A percentile compares a stretch with the other conserved stretches of the same genome.
Evolutionary conservation across 2,329 filamentous ascomycete species (phyloP).

Genomic region (Colletotrichum lindemuthianum): DNA sequence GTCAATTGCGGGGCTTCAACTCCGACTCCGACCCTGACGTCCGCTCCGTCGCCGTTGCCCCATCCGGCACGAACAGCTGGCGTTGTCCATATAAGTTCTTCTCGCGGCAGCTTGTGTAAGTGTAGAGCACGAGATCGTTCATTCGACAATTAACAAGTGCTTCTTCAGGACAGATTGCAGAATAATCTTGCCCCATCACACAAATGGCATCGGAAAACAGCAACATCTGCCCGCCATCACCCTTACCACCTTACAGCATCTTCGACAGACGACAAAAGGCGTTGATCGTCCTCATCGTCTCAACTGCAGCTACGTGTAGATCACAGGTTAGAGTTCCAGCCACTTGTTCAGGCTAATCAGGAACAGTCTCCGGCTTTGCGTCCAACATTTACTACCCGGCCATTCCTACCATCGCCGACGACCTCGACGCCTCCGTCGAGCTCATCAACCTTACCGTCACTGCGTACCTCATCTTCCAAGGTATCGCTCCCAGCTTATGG

Average conservation of each 20-base stretch:
- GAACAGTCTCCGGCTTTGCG: slow-evolving; percentile 51
- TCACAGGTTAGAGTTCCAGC: not conserved
- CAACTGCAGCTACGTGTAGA: slow-evolving; percentile 61
- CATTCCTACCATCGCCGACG: slow-evolving; percentile 53
- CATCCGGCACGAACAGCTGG: too few species aligned
- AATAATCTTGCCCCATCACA: too few species aligned
- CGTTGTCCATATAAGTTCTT: too few species aligned
- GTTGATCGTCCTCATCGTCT: slow-evolving; percentile 57
- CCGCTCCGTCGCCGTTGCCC: too few species aligned
- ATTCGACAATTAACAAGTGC: too few species aligned
- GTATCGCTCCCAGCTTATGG: slow-evolving; percentile 61
- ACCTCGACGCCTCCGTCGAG: slow-evolving; percentile 51
- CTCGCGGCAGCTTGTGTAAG: too few species aligned
- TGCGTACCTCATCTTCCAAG: slow-evolving; percentile 61
- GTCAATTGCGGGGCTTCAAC: too few species aligned
- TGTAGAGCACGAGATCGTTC: too few species aligned
- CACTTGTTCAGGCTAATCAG: not conserved
- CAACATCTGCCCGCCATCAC: not conserved
- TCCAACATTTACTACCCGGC: slow-evolving; percentile 62
- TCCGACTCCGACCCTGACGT: too few species aligned
- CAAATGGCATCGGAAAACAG: too few species aligned
- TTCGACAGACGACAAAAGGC: slow-evolving; percentile 60
- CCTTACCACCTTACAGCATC: slow-evolving; percentile 54
- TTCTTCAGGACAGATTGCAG: too few species aligned
- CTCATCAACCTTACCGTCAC: slow-evolving; percentile 57